phyloP scores from a whole-genome alignment of 2,329 filamentous ascomycete genomes.

The Knoxdaviesia capensis region DNA sequence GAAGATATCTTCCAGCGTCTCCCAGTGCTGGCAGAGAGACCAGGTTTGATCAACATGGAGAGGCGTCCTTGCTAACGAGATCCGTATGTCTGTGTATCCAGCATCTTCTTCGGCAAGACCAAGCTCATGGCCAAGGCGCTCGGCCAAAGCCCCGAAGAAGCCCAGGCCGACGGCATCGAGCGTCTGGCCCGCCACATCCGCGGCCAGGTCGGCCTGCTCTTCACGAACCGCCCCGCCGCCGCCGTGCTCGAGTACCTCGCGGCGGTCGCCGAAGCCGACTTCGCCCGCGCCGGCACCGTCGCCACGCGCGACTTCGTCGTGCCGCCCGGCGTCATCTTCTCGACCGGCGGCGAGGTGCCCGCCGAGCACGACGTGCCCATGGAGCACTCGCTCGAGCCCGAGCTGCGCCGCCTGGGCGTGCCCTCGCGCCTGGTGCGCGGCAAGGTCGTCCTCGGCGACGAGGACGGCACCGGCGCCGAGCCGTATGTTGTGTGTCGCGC shows the following conservation, averaged over 20 bases:
- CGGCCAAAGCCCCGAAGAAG: slow-evolving; percentile 56
- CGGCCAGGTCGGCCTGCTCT: slow-evolving; percentile 76
- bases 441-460: slow-evolving; percentile 52
- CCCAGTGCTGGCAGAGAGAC: no score
- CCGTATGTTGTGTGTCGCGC: slow-evolving; percentile 67
- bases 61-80: no score
- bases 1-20: no score
- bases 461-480: slow-evolving; percentile 25
- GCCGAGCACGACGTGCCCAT: slow-evolving; percentile 69
- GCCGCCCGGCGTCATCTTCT: slow-evolving; percentile 66
- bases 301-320: slow-evolving; percentile 61
- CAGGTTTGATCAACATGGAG: no score
- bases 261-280: slow-evolving; percentile 58
- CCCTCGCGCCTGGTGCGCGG: slow-evolving; percentile 80
- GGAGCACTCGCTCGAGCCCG: slow-evolving; percentile 76
- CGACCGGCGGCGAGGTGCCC: slow-evolving; percentile 60
- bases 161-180: slow-evolving; percentile 61
- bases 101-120: slow-evolving; percentile 96
- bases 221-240: slow-evolving; percentile 56
- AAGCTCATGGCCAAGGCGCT: slow-evolving; percentile 97
- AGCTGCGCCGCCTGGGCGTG: slow-evolving; percentile 72
- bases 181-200: slow-evolving; percentile 46
- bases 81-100: no score
- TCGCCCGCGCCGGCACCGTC: slow-evolving; percentile 65
- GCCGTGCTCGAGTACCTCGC: slow-evolving; percentile 55